Evolutionary conservation across 2,329 filamentous ascomycete genomes (phyloP).

Genomic region (Grosmannia penicillata): DNA sequence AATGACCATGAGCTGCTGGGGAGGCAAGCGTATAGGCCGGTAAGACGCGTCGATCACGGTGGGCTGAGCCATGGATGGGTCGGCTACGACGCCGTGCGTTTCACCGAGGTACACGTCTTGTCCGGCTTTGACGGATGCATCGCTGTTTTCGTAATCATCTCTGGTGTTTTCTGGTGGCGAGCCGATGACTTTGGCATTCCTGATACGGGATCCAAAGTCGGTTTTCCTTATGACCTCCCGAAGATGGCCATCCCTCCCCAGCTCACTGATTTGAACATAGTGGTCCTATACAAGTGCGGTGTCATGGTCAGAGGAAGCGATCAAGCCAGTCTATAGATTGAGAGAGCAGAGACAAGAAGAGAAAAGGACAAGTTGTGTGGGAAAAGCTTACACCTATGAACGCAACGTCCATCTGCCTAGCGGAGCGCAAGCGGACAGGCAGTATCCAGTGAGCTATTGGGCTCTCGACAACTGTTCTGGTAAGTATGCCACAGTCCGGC

Average conservation of each 20-base stretch:
- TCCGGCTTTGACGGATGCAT: conserved; percentile 3
- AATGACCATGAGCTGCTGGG: conserved; percentile 68
- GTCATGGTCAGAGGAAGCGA: not conserved
- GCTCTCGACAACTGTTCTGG: conserved; percentile 62
- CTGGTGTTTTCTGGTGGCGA: conserved; percentile 23
- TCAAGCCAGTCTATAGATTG: not conserved
- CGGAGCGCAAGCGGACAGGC: conserved; percentile 61
- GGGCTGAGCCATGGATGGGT: not conserved
- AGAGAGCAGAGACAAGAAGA: conserved; percentile 1
- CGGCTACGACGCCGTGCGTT: conserved; percentile 1
- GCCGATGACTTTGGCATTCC: conserved; percentile 65
- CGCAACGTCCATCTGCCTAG: conserved; percentile 62
- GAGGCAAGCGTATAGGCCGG: conserved; percentile 34
- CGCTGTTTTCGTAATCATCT: conserved; percentile 11
- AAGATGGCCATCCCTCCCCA: conserved; percentile 53
- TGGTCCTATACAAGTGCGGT: conserved; percentile 42
- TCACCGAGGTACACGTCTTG: not conserved
- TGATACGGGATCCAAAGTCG: conserved; percentile 66
- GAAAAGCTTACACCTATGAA: conserved; percentile 59
- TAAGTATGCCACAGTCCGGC: conserved; percentile 56
- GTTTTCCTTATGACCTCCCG: conserved; percentile 62
- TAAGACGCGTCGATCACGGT: not conserved
- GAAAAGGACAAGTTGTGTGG: too few relatives aligned
- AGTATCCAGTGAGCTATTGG: conserved; percentile 64
- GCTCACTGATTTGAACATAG: conserved; percentile 67